A percentile compares a stretch with the other conserved stretches of the same genome.
These are phyloP conservation scores for Yamagishiella unicocca DNA, from an alignment of 139 green algal species.

Conservation along the genomic window DNA sequence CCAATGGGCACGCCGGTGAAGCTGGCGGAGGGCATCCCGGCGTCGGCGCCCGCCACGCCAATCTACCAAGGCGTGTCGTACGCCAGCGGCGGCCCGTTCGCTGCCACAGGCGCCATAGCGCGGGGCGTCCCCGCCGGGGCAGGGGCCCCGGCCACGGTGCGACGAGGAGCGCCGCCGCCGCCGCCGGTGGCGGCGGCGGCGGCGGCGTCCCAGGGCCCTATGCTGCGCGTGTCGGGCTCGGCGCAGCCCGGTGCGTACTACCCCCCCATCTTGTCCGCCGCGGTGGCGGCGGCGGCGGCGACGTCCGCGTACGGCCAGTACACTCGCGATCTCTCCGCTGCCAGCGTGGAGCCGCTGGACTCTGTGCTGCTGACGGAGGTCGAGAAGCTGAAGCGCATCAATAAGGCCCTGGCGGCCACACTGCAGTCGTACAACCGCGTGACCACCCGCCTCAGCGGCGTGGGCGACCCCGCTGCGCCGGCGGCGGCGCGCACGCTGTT, in stretches of 20 bases:
- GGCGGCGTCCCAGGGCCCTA: slow-evolving; percentile 1
- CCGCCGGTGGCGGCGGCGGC: neutral
- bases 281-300: neutral
- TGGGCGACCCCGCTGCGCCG: neutral
- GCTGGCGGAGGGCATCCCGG: slow-evolving; percentile 11
- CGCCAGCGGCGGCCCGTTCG: neutral
- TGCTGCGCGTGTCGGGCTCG: no score
- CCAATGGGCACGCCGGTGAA: slow-evolving; percentile 14
- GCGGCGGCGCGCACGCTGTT: neutral
- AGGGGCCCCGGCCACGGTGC: neutral
- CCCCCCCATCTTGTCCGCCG: no score
- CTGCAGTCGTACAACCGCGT: slow-evolving; percentile 38
- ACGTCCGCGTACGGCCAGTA: neutral
- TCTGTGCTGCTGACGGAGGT: slow-evolving; percentile 29
- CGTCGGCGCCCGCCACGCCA: neutral
- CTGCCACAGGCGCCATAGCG: neutral
- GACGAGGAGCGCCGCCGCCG: neutral
- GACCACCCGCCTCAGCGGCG: neutral
- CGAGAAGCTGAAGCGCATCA: slow-evolving; percentile 40
- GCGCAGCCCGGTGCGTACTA: neutral
- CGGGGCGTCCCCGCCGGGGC: neutral
- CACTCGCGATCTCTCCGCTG: neutral
- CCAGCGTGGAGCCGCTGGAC: slow-evolving; percentile 6
- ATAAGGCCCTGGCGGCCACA: neutral
- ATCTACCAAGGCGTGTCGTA: slow-evolving; percentile 25